Conservation (phyloP, 495 filamentous ascomycete genomes). For the Platismatia glauca region DNA sequence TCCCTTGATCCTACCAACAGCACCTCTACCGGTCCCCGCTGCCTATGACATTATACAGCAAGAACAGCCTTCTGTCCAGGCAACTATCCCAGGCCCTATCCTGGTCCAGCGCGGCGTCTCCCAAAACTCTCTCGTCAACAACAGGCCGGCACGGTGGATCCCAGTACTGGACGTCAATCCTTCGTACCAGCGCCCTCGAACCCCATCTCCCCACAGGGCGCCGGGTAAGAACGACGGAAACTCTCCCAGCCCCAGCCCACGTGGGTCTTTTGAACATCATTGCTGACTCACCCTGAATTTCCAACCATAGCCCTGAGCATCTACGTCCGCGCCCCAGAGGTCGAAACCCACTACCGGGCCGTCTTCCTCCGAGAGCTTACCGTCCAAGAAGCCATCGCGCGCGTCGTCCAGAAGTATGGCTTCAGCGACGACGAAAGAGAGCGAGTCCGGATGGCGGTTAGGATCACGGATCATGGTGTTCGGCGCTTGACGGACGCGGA, state of each 20-base stretch:
- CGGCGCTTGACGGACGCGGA: not conserved
- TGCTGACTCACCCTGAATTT: not conserved
- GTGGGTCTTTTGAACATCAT: too few relatives aligned
- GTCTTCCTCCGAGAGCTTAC: not conserved
- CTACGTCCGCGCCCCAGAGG: not conserved
- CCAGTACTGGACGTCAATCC: not conserved
- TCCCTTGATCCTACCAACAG: not conserved
- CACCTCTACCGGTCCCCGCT: too few relatives aligned
- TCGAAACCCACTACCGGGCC: not conserved
- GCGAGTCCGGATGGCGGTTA: not conserved
- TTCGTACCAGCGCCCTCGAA: not conserved
- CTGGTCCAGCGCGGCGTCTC: not conserved
- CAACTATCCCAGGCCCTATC: not conserved
- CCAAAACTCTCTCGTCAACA: not conserved
- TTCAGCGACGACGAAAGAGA: not conserved
- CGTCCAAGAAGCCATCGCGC: not conserved
- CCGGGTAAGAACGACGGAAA: not conserved
- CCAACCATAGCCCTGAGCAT: not conserved
- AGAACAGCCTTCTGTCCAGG: too few relatives aligned
- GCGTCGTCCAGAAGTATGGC: constrained; percentile 1
- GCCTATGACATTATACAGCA: too few relatives aligned
- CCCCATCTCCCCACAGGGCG: not conserved
- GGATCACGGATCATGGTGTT: not conserved
- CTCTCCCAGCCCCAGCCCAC: too few relatives aligned
- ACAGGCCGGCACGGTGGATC: not conserved